phyloP scores from a whole-genome alignment of 2,329 filamentous ascomycete genomes.

The Aspergillus sp. region DNA sequence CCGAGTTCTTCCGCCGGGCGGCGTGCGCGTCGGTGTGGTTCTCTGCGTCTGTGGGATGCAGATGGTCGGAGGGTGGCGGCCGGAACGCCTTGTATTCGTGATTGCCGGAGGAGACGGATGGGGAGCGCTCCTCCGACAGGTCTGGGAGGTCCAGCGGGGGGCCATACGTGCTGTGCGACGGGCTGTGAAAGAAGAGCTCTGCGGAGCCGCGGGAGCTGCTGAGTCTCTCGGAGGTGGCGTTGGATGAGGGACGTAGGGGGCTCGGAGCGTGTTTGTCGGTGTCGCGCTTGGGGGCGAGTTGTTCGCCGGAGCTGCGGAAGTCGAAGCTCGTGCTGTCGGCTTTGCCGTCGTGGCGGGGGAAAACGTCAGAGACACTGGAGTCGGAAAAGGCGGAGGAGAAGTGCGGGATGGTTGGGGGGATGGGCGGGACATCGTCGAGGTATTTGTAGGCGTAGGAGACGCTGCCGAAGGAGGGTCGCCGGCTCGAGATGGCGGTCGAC shows the following conservation, averaged over 20 bases:
- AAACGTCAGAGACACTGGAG: conserved; percentile 22
- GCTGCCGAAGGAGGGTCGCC: conserved; percentile 34
- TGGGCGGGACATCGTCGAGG: conserved; percentile 33
- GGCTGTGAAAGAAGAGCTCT: conserved; percentile 21
- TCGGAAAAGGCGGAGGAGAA: conserved; percentile 16
- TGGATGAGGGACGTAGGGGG: conserved; percentile 17
- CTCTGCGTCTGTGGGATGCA: conserved; percentile 21
- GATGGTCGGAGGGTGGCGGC: conserved; percentile 13
- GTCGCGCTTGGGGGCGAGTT: conserved; percentile 5
- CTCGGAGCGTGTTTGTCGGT: conserved; percentile 7
- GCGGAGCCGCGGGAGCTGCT: conserved; percentile 21
- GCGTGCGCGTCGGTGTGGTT: conserved; percentile 7
- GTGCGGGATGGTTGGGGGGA: conserved; percentile 28
- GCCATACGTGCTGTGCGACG: conserved; percentile 15
- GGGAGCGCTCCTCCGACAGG: conserved; percentile 16
- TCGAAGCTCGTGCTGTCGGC: conserved; percentile 30
- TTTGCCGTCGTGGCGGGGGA: conserved; percentile 19
- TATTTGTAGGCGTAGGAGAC: conserved; percentile 28
- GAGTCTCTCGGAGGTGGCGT: conserved; percentile 18
- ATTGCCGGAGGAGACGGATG: conserved; percentile 9
- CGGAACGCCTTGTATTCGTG: conserved; percentile 21
- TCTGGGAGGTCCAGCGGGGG: conserved; percentile 20
- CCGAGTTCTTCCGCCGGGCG: conserved; percentile 23
- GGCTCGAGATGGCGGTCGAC: conserved; percentile 30
- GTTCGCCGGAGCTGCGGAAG: conserved; percentile 22